Base-by-base conservation (phyloP, 148 eudicot genomes). In the Amaranthus hypochondriacus region DNA sequence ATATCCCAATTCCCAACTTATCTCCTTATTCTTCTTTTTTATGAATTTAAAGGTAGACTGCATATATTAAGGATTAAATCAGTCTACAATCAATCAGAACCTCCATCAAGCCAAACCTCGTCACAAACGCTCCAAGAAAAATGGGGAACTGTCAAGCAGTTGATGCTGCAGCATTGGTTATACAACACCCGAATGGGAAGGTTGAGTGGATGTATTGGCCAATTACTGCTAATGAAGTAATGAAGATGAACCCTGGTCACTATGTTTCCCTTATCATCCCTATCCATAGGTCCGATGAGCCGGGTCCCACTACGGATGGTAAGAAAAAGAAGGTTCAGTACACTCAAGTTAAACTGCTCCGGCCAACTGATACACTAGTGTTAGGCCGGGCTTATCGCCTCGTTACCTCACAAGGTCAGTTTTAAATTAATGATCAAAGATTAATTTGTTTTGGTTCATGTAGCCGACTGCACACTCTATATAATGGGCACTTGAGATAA, bases 81-180 rank as follows among this genome's bases (percentile, higher is more conserved):
- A 28, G 2, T 28, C 39, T 28, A 28, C 39, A 2, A 28, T 28
- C 39, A 28, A 28, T 28, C 39, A 28, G 39, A 28, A 28, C 39
- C 39, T 1, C 39, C 1, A 28, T 28, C 39, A 28, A 28, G 39
- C 39, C 39, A 28, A 28, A 28, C 39, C 39, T 28, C 39, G 2
- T 28, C 48, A 66, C 46, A 56, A 28, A 77, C 39, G 39, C 39
- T 28, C 39, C 1, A 28, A 28, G 39, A 62, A 81, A 72, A 70
- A 92, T 96, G 99, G 99, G 99, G n/a, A 96, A 96, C 78, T 96
- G 99, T 70, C 99, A 96, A 68, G 94, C 99, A 51, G 83, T 96
- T 14, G 99, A 96, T 86, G 94, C 94, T 56, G 97, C 96, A 76
- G 96, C 97, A 73, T 85, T 92, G 48, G 97, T 87, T 60, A 86